A percentile compares a stretch with the other conserved stretches of the same genome.
phyloP scores from a whole-genome alignment of 306 rosid species.

The Senna siamea region DNA sequence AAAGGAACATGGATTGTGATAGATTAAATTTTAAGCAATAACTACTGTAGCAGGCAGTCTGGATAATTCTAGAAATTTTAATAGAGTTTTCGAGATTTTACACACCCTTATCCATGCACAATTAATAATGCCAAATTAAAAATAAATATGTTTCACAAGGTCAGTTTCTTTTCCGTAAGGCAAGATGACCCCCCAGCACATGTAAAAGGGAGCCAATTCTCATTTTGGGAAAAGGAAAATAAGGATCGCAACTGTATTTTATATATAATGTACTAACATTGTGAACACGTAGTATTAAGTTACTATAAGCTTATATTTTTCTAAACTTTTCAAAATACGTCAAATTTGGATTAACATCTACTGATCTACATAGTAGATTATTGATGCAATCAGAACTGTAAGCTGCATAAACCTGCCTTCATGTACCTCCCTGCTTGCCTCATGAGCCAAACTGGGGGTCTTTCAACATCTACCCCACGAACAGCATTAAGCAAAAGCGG shows the following conservation, averaged over 20 bases:
- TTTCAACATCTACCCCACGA: conserved; percentile 78
- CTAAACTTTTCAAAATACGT: background rate
- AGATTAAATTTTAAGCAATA: background rate
- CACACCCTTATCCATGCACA: background rate
- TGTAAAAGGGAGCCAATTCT: background rate
- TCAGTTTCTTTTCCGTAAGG: conserved; percentile 25
- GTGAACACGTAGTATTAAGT: conserved; percentile 20
- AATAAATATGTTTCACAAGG: background rate
- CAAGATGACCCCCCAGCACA: background rate
- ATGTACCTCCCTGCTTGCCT: conserved; percentile 99
- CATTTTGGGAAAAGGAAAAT: no score
- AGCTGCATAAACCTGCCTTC: conserved; percentile 85
- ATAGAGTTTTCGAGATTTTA: background rate
- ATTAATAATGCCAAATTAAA: background rate
- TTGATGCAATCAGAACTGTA: conserved; percentile 18
- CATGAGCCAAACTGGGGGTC: conserved; percentile 99
- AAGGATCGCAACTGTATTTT: conserved; percentile 13
- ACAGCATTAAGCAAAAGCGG: conserved; percentile 89
- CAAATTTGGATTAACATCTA: background rate
- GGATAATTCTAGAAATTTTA: background rate
- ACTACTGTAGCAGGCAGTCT: background rate
- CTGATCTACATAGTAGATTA: background rate
- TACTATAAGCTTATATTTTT: conserved; percentile 11
- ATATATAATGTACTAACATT: background rate
- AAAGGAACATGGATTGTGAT: background rate